Percentiles rank a stretch among this genome's conserved stretches.
Conservation (phyloP, 2,329 filamentous ascomycete genomes). For the Fusarium sacchari region DNA sequence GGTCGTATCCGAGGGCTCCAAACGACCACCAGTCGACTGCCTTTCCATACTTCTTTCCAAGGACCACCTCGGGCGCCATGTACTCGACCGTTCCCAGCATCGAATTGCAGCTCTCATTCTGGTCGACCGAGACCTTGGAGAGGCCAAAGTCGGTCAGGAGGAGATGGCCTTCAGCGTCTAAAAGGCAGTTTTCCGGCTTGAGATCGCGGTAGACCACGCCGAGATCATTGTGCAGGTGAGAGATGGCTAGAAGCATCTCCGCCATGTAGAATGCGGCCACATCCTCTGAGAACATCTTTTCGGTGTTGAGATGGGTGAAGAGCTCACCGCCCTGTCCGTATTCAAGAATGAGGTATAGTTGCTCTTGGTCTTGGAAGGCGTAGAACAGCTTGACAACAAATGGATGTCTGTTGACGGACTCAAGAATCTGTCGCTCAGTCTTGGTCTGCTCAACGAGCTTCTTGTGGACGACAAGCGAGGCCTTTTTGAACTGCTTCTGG, state of each 20-base stretch:
- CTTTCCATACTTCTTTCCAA: conserved; percentile 89
- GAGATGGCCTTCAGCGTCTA: conserved; percentile 91
- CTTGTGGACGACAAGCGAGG: conserved; percentile 93
- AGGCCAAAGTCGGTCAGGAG: conserved; percentile 96
- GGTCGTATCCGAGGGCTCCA: conserved; percentile 88
- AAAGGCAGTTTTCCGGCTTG: conserved; percentile 96
- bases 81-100: conserved; percentile 96
- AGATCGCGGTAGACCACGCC: conserved; percentile 97
- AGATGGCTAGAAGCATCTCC: conserved; percentile 93
- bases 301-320: conserved; percentile 92
- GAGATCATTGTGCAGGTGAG: conserved; percentile 90
- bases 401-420: conserved; percentile 94
- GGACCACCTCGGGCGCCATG: conserved; percentile 97
- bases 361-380: conserved; percentile 97
- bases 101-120: conserved; percentile 77
- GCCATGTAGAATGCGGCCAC: conserved; percentile 98
- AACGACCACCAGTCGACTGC: conserved; percentile 99
- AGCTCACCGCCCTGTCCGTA: conserved; percentile 97
- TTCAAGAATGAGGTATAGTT: conserved; percentile 95
- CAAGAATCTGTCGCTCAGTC: conserved; percentile 93
- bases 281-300: conserved; percentile 93
- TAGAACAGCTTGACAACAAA: conserved; percentile 99
- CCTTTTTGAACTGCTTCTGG: conserved; percentile 99
- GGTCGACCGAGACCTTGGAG: conserved; percentile 88
- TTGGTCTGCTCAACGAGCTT: conserved; percentile 96